These are phyloP conservation scores for Clathrus columnatus DNA, from an alignment of 768 basidiomycete species.

Conservation along the genomic window DNA sequence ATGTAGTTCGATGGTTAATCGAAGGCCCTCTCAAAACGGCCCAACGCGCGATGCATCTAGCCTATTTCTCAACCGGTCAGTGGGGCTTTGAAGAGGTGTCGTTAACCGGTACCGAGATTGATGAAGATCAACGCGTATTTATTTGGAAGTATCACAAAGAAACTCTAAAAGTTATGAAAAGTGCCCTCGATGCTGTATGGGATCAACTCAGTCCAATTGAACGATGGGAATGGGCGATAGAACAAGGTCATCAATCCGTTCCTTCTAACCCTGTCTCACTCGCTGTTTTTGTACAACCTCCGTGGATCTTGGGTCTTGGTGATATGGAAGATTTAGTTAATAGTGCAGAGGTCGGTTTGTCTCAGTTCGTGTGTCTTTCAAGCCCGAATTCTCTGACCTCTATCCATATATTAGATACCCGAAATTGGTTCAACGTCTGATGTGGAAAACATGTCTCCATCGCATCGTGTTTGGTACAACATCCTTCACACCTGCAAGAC, in stretches of 20 bases:
- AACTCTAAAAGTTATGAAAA: neutral
- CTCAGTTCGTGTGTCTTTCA: no score
- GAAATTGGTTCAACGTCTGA: no score
- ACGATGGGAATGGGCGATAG: neutral
- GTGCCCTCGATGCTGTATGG: slow-evolving; percentile 21
- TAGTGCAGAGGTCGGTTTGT: no score
- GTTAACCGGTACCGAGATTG: slow-evolving; percentile 12
- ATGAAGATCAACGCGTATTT: slow-evolving; percentile 13
- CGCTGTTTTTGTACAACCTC: slow-evolving; percentile 29
- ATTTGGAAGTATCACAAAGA: slow-evolving; percentile 19
- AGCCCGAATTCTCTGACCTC: no score
- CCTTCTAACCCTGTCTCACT: slow-evolving; percentile 15
- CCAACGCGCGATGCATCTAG: slow-evolving; percentile 31
- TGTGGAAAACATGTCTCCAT: no score
- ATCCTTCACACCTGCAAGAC: no score
- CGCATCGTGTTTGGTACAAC: no score
- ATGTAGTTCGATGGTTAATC: slow-evolving; percentile 33
- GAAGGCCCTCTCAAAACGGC: slow-evolving; percentile 44
- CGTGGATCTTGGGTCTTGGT: slow-evolving; percentile 28
- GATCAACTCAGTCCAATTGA: neutral
- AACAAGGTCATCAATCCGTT: neutral
- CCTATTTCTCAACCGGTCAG: slow-evolving; percentile 20
- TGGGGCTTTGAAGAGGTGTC: slow-evolving; percentile 24
- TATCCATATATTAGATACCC: no score
- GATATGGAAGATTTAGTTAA: slow-evolving; percentile 29